Evolutionary conservation across 805 yeast genomes (phyloP).

Genomic region (Candida railenensis): DNA sequence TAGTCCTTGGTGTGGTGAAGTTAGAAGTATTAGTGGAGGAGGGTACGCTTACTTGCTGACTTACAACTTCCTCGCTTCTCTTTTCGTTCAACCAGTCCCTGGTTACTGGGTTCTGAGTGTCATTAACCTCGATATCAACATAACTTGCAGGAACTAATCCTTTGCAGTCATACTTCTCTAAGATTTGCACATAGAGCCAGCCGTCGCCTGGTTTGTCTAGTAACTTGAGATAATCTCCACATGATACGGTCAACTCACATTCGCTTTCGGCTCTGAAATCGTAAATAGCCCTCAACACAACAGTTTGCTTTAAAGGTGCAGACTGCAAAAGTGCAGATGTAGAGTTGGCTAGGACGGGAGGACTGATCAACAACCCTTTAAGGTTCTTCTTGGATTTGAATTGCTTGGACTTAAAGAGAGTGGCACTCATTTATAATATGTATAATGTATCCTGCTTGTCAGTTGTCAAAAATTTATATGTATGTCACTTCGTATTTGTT

Average conservation of each 20-base stretch:
- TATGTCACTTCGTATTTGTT: no score
- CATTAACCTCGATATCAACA: constrained; percentile 40
- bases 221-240: constrained; percentile 29
- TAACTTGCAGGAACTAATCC: constrained; percentile 42
- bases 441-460: no score
- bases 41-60: background rate
- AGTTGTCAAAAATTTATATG: no score
- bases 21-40: background rate
- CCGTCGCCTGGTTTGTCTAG: constrained; percentile 39
- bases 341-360: constrained; percentile 15
- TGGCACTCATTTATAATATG: constrained; percentile 16
- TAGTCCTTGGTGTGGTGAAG: background rate
- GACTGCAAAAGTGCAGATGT: constrained; percentile 6
- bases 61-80: constrained; percentile 1
- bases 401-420: constrained; percentile 24
- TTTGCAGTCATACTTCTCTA: constrained; percentile 1
- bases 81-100: constrained; percentile 29
- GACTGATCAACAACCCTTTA: constrained; percentile 25
- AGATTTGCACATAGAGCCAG: constrained; percentile 32
- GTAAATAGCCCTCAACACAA: constrained; percentile 31
- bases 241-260: constrained; percentile 26
- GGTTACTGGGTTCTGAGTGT: constrained; percentile 29
- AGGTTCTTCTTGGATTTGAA: constrained; percentile 22
- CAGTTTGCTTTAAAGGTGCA: constrained; percentile 9
- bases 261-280: constrained; percentile 25